A percentile compares a stretch with the other conserved stretches of the same genome.
Evolutionary conservation across 1,284 basidiomycete species (phyloP).

Genomic region (Hortiboletus rubellus): DNA sequence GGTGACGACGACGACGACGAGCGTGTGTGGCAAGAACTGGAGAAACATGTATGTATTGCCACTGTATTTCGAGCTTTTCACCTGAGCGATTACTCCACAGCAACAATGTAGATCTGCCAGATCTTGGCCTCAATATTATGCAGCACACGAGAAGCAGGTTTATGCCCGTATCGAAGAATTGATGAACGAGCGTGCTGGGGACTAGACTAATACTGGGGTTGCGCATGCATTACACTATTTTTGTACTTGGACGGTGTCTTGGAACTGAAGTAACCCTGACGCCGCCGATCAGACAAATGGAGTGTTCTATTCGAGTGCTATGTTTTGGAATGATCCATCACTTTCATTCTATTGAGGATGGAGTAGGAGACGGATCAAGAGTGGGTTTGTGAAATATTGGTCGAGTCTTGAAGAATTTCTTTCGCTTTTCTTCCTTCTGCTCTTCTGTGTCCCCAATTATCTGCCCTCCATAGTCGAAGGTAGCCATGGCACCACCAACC

Average conservation of each 20-base stretch:
- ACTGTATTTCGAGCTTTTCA: background rate
- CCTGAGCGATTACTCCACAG: slow-evolving; percentile 35
- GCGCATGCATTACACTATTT: background rate
- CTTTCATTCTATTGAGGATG: slow-evolving; percentile 27
- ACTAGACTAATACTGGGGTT: slow-evolving; percentile 1
- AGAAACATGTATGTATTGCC: slow-evolving; percentile 37
- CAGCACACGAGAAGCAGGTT: slow-evolving; percentile 44
- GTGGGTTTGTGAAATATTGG: slow-evolving; percentile 38
- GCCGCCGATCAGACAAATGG: background rate
- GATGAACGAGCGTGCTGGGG: slow-evolving; percentile 17
- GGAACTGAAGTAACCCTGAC: background rate
- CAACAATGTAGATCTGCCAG: slow-evolving; percentile 44
- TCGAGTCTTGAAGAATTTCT: slow-evolving; percentile 68
- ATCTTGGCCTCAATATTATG: slow-evolving; percentile 61
- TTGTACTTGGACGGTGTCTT: slow-evolving; percentile 1
- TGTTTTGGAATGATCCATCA: slow-evolving; percentile 8
- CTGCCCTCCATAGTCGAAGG: slow-evolving; percentile 81
- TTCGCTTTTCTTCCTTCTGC: slow-evolving; percentile 60
- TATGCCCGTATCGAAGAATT: slow-evolving; percentile 37
- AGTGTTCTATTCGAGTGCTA: slow-evolving; percentile 18
- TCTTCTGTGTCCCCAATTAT: slow-evolving; percentile 47
- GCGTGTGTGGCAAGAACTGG: slow-evolving; percentile 46
- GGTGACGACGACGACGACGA: slow-evolving; percentile 47
- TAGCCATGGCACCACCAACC: slow-evolving; percentile 79
- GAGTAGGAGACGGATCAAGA: slow-evolving; percentile 24